phyloP scores from a whole-genome alignment of 148 eudicot species.

The Rhododendron ferrugineum region DNA sequence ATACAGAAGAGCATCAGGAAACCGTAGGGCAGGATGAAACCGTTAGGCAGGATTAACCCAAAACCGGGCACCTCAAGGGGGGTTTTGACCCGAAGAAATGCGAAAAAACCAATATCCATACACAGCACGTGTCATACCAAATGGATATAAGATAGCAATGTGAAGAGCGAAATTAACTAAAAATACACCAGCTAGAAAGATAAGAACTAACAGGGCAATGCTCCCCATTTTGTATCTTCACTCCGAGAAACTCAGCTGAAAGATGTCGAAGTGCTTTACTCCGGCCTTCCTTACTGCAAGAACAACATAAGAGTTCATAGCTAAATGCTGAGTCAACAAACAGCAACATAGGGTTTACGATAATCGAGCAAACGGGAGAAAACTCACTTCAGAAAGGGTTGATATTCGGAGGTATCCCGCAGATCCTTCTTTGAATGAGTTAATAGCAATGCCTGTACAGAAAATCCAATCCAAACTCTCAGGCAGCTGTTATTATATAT shows the following conservation, averaged over 20 bases:
- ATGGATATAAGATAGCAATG: neutral
- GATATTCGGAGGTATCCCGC: constrained; percentile 86
- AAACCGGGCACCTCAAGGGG: neutral
- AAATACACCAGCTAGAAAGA: neutral
- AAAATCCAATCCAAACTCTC: constrained; percentile 3
- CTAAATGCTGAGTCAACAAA: neutral
- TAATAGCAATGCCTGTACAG: constrained; percentile 67
- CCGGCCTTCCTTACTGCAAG: constrained; percentile 53
- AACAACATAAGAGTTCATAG: neutral
- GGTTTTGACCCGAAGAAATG: neutral
- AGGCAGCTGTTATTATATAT: neutral
- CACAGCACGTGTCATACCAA: neutral
- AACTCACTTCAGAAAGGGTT: constrained; percentile 70
- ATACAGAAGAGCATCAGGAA: neutral
- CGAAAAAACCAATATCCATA: neutral
- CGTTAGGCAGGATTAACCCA: neutral
- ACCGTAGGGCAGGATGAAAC: neutral
- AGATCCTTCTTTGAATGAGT: constrained; percentile 80
- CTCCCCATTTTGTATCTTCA: constrained; percentile 86
- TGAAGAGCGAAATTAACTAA: neutral
- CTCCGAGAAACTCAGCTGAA: constrained; percentile 74
- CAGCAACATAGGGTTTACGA: neutral
- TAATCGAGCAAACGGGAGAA: neutral
- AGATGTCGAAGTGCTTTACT: constrained; percentile 81
- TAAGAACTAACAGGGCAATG: constrained; percentile 83